Conservation (phyloP, 768 basidiomycete genomes). For the Pholiota molesta region DNA sequence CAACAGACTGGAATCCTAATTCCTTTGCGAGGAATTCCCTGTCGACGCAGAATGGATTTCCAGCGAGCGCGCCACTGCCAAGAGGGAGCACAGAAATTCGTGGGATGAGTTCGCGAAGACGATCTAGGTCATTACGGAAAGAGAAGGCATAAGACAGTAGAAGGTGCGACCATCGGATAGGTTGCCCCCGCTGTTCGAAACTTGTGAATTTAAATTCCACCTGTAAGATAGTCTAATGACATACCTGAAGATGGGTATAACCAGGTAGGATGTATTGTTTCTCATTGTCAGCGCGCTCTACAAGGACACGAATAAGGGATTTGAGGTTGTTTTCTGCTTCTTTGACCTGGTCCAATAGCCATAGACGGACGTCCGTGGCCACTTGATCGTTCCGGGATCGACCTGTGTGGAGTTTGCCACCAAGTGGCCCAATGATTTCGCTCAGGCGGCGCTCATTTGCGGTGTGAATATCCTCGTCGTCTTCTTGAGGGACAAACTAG, state of each 20-base stretch:
- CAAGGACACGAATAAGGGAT: slow-evolving; percentile 84
- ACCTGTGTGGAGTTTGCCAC: slow-evolving; percentile 97
- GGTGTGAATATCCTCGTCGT: slow-evolving; percentile 99
- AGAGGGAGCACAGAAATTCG: slow-evolving; percentile 93
- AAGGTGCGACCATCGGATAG: slow-evolving; percentile 98
- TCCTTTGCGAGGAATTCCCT: slow-evolving; percentile 91
- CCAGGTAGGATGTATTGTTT: slow-evolving; percentile 91
- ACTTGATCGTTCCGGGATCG: slow-evolving; percentile 98
- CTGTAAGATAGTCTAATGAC: slow-evolving; percentile 14
- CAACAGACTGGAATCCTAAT: slow-evolving; percentile 84
- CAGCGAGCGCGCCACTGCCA: slow-evolving; percentile 93
- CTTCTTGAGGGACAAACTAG: slow-evolving; percentile 77
- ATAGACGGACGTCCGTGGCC: slow-evolving; percentile 96
- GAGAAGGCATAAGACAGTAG: slow-evolving; percentile 94
- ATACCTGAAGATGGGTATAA: slow-evolving; percentile 95
- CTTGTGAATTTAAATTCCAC: neutral
- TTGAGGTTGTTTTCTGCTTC: slow-evolving; percentile 71
- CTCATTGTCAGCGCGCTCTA: slow-evolving; percentile 92
- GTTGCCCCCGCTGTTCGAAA: slow-evolving; percentile 84
- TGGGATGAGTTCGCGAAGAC: slow-evolving; percentile 80
- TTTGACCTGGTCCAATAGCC: slow-evolving; percentile 82
- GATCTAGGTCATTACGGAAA: slow-evolving; percentile 87
- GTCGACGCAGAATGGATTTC: slow-evolving; percentile 94
- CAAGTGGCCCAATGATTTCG: slow-evolving; percentile 90
- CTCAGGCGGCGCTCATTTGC: slow-evolving; percentile 95